phyloP scores from a whole-genome alignment of 345 rosid species.

The Eucalyptus melliodora region DNA sequence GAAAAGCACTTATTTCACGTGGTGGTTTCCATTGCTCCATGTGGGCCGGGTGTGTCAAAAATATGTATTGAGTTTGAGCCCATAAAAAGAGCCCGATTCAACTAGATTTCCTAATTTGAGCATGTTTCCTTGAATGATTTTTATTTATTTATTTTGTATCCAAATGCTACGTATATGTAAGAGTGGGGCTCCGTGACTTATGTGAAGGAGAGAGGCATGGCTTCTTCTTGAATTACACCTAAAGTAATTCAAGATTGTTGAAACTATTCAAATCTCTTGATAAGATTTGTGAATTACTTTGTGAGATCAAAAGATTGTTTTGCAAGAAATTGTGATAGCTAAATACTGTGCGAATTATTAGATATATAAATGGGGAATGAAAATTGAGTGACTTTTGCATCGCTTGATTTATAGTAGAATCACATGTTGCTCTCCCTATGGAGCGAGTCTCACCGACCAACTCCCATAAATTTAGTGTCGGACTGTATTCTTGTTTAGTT shows the following conservation, averaged over 20 bases:
- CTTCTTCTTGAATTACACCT: neutral
- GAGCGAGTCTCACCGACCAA: neutral
- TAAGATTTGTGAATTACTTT: neutral
- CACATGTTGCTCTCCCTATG: fast-evolving
- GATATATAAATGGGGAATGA: too few species aligned
- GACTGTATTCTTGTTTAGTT: too few species aligned
- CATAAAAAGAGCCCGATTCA: neutral
- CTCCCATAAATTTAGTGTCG: neutral
- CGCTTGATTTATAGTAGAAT: neutral
- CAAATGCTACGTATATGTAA: neutral
- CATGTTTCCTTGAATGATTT: neutral
- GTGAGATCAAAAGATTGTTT: too few species aligned
- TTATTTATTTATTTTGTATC: neutral
- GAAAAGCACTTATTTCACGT: neutral
- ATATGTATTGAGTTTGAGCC: neutral
- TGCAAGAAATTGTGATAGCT: fast-evolving
- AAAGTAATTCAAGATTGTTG: too few species aligned
- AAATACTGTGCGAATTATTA: too few species aligned
- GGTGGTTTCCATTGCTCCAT: neutral
- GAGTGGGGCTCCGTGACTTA: neutral
- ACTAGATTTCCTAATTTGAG: neutral
- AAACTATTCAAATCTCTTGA: neutral
- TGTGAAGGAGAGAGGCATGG: neutral
- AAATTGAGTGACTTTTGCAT: fast-evolving
- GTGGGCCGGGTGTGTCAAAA: fast-evolving